phyloP scores from a whole-genome alignment of 2,329 filamentous ascomycete species.

The Fusarium cicatricum region DNA sequence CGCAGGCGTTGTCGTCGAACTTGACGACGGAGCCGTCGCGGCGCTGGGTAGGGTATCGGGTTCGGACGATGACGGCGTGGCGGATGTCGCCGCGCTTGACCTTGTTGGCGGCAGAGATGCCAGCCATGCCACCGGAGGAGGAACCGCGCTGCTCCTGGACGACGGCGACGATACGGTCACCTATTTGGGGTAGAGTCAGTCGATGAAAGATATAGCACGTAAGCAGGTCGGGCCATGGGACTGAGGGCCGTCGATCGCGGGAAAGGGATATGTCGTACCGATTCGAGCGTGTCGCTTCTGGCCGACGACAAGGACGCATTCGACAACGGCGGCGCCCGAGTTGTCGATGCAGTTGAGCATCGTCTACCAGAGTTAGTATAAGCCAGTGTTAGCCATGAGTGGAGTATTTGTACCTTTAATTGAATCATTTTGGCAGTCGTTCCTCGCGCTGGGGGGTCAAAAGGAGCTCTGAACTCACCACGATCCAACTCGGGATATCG shows the following conservation, averaged over 20 bases:
- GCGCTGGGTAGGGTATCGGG: slow-evolving; percentile 85
- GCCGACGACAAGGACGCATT: slow-evolving; percentile 92
- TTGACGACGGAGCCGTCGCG: slow-evolving; percentile 88
- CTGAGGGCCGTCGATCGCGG: background rate
- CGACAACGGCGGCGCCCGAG: slow-evolving; percentile 95
- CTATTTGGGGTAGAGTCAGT: slow-evolving; percentile 55
- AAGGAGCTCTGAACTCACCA: slow-evolving; percentile 35
- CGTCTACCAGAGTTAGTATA: slow-evolving; percentile 64
- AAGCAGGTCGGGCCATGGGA: background rate
- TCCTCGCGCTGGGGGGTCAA: slow-evolving; percentile 29
- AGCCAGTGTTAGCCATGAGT: fast-evolving
- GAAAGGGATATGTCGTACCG: slow-evolving; percentile 63
- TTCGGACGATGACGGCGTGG: slow-evolving; percentile 94
- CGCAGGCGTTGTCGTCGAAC: slow-evolving; percentile 98
- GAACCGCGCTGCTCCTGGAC: slow-evolving; percentile 95
- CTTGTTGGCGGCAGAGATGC: slow-evolving; percentile 81
- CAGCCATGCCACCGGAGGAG: slow-evolving; percentile 74
- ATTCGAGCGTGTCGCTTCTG: slow-evolving; percentile 90
- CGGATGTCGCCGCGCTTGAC: slow-evolving; percentile 96
- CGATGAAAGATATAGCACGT: background rate
- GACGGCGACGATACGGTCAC: slow-evolving; percentile 96
- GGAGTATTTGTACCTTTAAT: slow-evolving; percentile 70
- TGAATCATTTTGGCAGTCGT: slow-evolving; percentile 78
- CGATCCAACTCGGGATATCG: slow-evolving; percentile 28
- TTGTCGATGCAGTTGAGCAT: slow-evolving; percentile 99